A percentile compares a stretch with the other conserved stretches of the same genome.
Evolutionary conservation across 2,329 filamentous ascomycete species (phyloP).

Genomic region (Fusarium sp.): DNA sequence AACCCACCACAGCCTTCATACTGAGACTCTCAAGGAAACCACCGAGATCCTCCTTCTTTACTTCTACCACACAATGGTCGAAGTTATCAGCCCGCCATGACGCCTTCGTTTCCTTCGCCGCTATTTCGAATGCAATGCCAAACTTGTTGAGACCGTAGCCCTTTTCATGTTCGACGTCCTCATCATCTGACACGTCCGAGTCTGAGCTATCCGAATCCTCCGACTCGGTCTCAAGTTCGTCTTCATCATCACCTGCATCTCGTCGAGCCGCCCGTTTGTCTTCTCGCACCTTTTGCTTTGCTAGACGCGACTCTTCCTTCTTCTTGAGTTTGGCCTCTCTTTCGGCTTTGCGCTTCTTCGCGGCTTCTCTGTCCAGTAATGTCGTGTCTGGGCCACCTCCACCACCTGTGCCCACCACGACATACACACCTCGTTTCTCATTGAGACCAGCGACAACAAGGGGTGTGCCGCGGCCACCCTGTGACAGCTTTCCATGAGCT

Average conservation of each 20-base stretch:
- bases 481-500: slow-evolving; percentile 72
- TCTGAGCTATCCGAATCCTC: slow-evolving; percentile 56
- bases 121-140: slow-evolving; percentile 91
- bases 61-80: slow-evolving; percentile 96
- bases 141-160: slow-evolving; percentile 88
- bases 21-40: slow-evolving; percentile 93
- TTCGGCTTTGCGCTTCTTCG: slow-evolving; percentile 70
- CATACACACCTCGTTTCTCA: slow-evolving; percentile 86
- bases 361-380: slow-evolving; percentile 74
- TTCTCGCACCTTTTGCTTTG: slow-evolving; percentile 68
- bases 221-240: slow-evolving; percentile 60
- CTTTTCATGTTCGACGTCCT: slow-evolving; percentile 64
- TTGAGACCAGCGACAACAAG: slow-evolving; percentile 92
- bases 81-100: slow-evolving; percentile 95
- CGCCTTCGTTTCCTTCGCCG: slow-evolving; percentile 77
- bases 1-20: slow-evolving; percentile 85
- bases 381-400: slow-evolving; percentile 80
- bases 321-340: slow-evolving; percentile 72
- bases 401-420: slow-evolving; percentile 92
- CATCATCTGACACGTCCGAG: slow-evolving; percentile 63
- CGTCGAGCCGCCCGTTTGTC: slow-evolving; percentile 71
- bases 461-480: slow-evolving; percentile 79
- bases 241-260: slow-evolving; percentile 59
- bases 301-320: slow-evolving; percentile 67
- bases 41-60: slow-evolving; percentile 93